Evolutionary conservation across 345 rosid genomes (phyloP), one percentile per base, ranked within the genome.

Genomic region (Ceriops tagal): DNA sequence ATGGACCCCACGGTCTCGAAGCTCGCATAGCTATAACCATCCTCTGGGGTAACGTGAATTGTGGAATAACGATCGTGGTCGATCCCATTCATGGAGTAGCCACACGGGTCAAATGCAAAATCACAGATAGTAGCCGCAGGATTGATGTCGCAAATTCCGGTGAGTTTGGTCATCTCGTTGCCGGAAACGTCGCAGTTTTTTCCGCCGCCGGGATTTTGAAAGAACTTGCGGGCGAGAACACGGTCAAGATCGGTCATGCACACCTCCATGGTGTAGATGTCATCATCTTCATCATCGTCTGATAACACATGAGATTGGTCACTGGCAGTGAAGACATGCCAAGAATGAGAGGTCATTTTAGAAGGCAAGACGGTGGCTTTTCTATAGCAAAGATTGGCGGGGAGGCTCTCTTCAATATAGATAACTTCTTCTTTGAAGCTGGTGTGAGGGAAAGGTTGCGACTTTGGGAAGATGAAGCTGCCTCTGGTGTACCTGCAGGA

Each of bases 181-280:
- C 96, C 96, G 0, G 90, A 85, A 0, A 82, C 53, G 53, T 89
- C 92, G 1, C 92, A 90, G 20, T 72, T 80, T 34, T 79, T 76
- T 3, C 78, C 70, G 8, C 77, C 87, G 0, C 84, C 85, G 0
- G 86, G 74, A 0, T 82, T 73, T 65, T 68, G 79, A 64, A 81
- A 92, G 83, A 95, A 95, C 13, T 86, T 87, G 1, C 70, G 66
- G 0, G 96, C 91, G 16, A 76, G 80, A 18, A 69, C 86, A 9
- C 79, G 83, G 81, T 95, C 93, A 46, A 95, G 96, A 70, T 90
- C 98, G 8, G 99, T 95, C 99, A 95, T 92, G 78, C 98, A 95
- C 1, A 95, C 90, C 79, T 95, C 99, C 0, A 95, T 62, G 0
- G 92, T 93, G 84, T 77, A 89, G 5, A 70, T 0, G 8, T 49